A percentile compares a stretch with the other conserved stretches of the same genome.
These are phyloP conservation scores for Diplodia intermedia DNA, from an alignment of 2,329 filamentous ascomycete genomes.

Conservation along the genomic window DNA sequence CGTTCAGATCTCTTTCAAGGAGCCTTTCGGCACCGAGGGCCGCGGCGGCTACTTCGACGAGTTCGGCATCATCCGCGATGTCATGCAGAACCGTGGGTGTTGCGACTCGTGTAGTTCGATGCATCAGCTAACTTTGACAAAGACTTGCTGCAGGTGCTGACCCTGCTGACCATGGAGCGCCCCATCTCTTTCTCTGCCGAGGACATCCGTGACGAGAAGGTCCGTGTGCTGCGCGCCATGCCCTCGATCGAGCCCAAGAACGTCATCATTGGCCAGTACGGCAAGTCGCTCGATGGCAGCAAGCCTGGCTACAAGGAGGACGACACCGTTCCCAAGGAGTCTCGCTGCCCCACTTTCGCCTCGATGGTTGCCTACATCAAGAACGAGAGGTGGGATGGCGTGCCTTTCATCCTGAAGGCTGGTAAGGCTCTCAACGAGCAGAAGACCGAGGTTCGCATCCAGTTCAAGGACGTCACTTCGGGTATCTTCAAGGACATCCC, in stretches of 20 bases:
- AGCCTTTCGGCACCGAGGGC: slow-evolving; percentile 97
- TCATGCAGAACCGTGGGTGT: slow-evolving; percentile 90
- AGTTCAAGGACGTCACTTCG: slow-evolving; percentile 99
- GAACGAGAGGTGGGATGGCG: slow-evolving; percentile 99
- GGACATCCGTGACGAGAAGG: slow-evolving; percentile 98
- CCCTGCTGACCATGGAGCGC: slow-evolving; percentile 95
- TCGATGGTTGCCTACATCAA: slow-evolving; percentile 98
- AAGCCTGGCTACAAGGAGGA: slow-evolving; percentile 99
- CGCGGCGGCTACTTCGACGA: slow-evolving; percentile 99
- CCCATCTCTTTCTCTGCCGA: slow-evolving; percentile 98
- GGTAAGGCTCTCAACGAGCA: slow-evolving; percentile 99
- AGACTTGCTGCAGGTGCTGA: slow-evolving; percentile 93
- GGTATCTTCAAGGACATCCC: slow-evolving; percentile 99
- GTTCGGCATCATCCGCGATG: slow-evolving; percentile 98
- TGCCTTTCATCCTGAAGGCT: slow-evolving; percentile 99
- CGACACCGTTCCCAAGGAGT: slow-evolving; percentile 96
- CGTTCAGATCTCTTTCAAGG: slow-evolving; percentile 94
- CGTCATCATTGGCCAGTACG: slow-evolving; percentile 99
- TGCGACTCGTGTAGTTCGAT: slow-evolving; percentile 2
- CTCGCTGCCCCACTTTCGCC: slow-evolving; percentile 96
- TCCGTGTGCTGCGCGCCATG: slow-evolving; percentile 92
- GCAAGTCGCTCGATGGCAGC: slow-evolving; percentile 91
- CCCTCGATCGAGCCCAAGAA: slow-evolving; percentile 98
- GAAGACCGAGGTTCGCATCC: slow-evolving; percentile 98
- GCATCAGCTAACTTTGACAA: slow-evolving; percentile 25